Evolutionary conservation across 2,329 filamentous ascomycete species (phyloP).

Genomic region (Endoconidiophora polonica): DNA sequence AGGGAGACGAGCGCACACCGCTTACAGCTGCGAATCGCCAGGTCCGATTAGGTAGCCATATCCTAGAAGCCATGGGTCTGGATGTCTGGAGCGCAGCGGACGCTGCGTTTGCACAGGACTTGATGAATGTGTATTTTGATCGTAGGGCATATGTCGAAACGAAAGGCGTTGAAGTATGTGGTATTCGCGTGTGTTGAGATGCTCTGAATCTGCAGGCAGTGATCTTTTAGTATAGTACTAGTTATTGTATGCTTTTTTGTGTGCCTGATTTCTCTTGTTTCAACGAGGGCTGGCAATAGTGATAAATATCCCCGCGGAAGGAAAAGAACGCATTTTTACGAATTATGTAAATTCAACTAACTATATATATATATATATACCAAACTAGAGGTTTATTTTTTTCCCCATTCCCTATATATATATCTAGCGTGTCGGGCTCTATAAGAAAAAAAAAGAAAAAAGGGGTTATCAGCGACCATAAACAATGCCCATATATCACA

Average conservation of each 20-base stretch:
- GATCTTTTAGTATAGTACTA: no score
- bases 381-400: no score
- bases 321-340: no score
- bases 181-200: conserved; percentile 46
- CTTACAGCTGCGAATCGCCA: background rate
- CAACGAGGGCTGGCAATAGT: no score
- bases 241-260: no score
- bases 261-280: no score
- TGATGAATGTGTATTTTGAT: conserved; percentile 49
- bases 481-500: background rate
- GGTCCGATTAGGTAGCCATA: conserved; percentile 43
- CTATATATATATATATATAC: background rate
- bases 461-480: no score
- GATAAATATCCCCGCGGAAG: no score
- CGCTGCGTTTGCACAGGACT: conserved; percentile 47
- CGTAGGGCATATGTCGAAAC: conserved; percentile 46
- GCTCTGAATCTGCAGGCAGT: no score
- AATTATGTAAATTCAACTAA: background rate
- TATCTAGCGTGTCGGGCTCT: no score
- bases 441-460: no score
- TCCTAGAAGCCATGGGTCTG: conserved; percentile 55
- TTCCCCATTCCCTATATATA: no score
- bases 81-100: conserved; percentile 62
- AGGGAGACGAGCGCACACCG: conserved; percentile 12
- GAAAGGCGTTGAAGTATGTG: conserved; percentile 58